These are phyloP conservation scores for Lasiodiplodia sp. DNA, from an alignment of 2,329 filamentous ascomycete genomes.

Conservation along the genomic window DNA sequence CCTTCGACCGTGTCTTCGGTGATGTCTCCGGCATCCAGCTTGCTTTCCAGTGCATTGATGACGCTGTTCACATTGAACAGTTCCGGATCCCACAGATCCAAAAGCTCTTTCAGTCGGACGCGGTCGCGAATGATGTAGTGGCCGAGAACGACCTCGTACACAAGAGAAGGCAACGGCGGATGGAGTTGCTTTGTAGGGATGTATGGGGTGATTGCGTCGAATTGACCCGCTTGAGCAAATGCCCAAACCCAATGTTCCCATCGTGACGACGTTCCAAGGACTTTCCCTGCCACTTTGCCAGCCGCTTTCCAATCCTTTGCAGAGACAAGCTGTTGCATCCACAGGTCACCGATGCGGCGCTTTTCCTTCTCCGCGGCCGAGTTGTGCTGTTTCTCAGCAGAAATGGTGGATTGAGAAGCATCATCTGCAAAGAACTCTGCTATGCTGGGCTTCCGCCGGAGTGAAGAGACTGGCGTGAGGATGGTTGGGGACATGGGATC, in stretches of 20 bases:
- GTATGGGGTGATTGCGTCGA: conserved; percentile 86
- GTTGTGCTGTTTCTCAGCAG: conserved; percentile 64
- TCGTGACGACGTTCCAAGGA: conserved; percentile 76
- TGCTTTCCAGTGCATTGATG: conserved; percentile 79
- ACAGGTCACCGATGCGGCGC: conserved; percentile 86
- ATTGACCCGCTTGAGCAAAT: conserved; percentile 84
- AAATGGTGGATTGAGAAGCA: conserved; percentile 67
- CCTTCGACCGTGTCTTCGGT: conserved; percentile 78
- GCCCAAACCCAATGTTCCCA: conserved; percentile 98
- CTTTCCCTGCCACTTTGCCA: conserved; percentile 81
- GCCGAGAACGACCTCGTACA: conserved; percentile 88
- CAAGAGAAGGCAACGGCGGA: conserved; percentile 78
- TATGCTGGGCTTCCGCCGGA: conserved; percentile 45
- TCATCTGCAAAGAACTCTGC: conserved; percentile 78
- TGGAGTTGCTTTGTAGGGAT: conserved; percentile 80
- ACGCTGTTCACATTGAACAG: conserved; percentile 82
- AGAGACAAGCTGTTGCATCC: conserved; percentile 85
- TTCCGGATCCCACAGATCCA: conserved; percentile 84
- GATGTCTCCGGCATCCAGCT: conserved; percentile 78
- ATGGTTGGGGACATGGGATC: conserved; percentile 46
- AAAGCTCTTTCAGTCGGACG: conserved; percentile 75
- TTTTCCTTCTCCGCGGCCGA: conserved; percentile 85
- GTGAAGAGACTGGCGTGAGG: conserved; percentile 53
- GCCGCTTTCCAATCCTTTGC: conserved; percentile 78
- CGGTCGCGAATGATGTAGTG: conserved; percentile 87